Conservation (phyloP, 1,284 basidiomycete species). For the Cryptococcus hybrid region DNA sequence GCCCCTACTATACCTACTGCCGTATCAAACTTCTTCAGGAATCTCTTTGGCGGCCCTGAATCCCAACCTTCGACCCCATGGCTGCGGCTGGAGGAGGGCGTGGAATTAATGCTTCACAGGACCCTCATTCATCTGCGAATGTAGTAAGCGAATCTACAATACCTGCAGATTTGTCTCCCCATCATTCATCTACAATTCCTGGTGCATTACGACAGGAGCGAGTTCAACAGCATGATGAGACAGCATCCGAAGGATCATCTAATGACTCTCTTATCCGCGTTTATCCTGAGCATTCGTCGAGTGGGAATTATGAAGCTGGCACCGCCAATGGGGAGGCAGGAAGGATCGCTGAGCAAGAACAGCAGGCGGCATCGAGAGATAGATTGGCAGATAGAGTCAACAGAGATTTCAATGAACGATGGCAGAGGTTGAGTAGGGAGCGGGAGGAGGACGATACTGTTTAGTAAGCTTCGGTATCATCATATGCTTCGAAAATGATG, state of each 20-base stretch:
- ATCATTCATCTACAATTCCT: too few species aligned
- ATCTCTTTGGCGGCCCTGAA: too few species aligned
- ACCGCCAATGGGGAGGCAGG: background rate
- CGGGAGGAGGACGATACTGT: background rate
- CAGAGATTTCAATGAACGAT: background rate
- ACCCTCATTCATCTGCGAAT: too few species aligned
- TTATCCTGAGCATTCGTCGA: background rate
- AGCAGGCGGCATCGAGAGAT: background rate
- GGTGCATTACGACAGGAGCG: too few species aligned
- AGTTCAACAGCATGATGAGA: too few species aligned
- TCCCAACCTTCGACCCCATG: too few species aligned
- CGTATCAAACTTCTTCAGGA: too few species aligned
- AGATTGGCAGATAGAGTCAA: background rate
- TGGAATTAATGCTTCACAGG: too few species aligned
- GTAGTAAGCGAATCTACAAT: too few species aligned
- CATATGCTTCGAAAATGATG: background rate
- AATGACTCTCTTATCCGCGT: background rate
- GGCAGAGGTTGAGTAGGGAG: background rate
- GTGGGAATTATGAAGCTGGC: background rate
- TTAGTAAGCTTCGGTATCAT: background rate
- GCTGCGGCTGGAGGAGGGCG: too few species aligned
- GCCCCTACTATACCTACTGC: too few species aligned
- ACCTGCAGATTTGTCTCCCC: too few species aligned
- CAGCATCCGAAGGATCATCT: background rate
- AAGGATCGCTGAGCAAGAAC: background rate